Base-by-base conservation (phyloP, 345 rosid species). In the Murraya koenigii region DNA sequence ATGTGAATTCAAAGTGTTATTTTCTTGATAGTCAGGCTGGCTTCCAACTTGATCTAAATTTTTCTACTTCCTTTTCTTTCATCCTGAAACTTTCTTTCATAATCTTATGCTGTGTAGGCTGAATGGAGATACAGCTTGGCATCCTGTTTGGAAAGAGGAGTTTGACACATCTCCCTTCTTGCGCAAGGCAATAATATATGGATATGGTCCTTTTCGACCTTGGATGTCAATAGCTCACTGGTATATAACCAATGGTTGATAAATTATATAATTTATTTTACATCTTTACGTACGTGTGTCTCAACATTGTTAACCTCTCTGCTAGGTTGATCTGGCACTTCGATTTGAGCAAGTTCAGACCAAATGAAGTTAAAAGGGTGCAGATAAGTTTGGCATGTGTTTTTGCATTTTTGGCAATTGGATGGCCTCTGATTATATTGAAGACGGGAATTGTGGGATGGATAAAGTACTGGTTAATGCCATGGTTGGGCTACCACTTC, bases 141-240 rank as follows among this genome's bases (percentile, higher is more conserved):
- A 89, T 38, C 99, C 99, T 73, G 82, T 95, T 80, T 77, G 67
- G 79, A 84, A 87, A 80, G 90, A 90, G 81, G 97, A 92, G 85
- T 86, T 93, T 78, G 91, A 93, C 60, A 80, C 87, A 69, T 83
- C 91, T 25, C 88, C 97, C 47, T 7, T 75, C 59, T 60, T 92
- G 69, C 90, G 95, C 72, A 93, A 93, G 78, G 93, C 97, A 60
- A 85, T 95, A 70, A 85, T 90, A 39, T 86, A 72, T 70, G 99
- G 94, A 71, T 93, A 93, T 78, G 99, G 98, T 17, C 98, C 98
- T n/a, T 81, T 93, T 73, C 84, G 98, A 70, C 92, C 99, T 75
- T 95, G 93, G 99, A 89, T 95, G 94, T 95, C 99, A 71, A 91
- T 95, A 82, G 97, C 85, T 88, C 98, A 93, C 75, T 93, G 98